Evolutionary conservation across 768 basidiomycete genomes (phyloP).

Genomic region (Leccinum truebloodii): DNA sequence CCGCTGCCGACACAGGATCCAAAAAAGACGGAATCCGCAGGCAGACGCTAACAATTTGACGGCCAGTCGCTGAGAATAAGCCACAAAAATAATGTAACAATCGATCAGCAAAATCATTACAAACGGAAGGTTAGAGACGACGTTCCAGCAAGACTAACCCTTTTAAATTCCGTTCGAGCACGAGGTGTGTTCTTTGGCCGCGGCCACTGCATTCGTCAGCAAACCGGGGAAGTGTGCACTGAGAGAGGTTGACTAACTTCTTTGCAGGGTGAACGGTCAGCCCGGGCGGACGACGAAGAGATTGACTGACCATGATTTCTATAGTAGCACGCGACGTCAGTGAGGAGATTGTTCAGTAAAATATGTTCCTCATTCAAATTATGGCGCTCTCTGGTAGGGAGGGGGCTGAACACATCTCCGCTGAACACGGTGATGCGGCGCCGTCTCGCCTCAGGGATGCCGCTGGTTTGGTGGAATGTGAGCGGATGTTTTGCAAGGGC

Average conservation of each 20-base stretch:
- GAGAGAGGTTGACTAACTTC: background rate
- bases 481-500: constrained; percentile 4
- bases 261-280: background rate
- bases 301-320: constrained; percentile 7
- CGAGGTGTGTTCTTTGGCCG: constrained; percentile 7
- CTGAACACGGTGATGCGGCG: constrained; percentile 7
- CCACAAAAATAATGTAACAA: background rate
- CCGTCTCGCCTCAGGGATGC: background rate
- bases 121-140: background rate
- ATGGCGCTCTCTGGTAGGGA: constrained; percentile 7
- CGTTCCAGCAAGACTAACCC: constrained; percentile 15
- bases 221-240: constrained; percentile 13
- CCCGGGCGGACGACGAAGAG: background rate
- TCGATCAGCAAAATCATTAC: background rate
- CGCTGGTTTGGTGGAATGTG: constrained; percentile 4
- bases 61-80: background rate
- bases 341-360: constrained; percentile 12
- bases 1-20: constrained; percentile 14
- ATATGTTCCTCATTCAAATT: constrained; percentile 8
- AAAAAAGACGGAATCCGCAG: constrained; percentile 5
- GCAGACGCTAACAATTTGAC: constrained; percentile 13
- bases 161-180: constrained; percentile 5
- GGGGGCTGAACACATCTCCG: constrained; percentile 14
- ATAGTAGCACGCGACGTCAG: constrained; percentile 8
- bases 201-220: constrained; percentile 10